Conservation (phyloP, 352 stramenopile species). For the Globisporangium carolinianum region DNA sequence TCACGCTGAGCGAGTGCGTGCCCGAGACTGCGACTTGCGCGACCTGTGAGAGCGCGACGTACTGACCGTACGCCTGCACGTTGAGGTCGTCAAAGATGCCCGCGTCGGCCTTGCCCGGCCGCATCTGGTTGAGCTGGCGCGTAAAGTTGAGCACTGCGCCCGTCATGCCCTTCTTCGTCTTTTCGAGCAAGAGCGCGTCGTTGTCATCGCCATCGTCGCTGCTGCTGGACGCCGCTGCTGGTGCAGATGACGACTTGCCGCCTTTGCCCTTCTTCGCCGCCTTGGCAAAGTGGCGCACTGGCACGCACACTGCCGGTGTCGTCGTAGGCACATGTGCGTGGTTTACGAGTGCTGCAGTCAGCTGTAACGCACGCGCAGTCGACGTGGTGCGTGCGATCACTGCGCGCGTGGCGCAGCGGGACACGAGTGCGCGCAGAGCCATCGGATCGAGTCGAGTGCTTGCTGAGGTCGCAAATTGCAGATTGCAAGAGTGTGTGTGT, state of each 20-base stretch:
- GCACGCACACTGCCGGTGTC: not conserved
- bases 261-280: slow-evolving; percentile 51
- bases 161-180: slow-evolving; percentile 77
- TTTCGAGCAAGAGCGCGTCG: slow-evolving; percentile 31
- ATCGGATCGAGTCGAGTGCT: slow-evolving; percentile 7
- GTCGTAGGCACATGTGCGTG: not conserved
- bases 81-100: slow-evolving; percentile 79
- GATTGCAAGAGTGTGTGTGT: not conserved
- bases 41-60: slow-evolving; percentile 69
- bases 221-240: slow-evolving; percentile 6
- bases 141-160: slow-evolving; percentile 75
- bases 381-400: slow-evolving; percentile 10
- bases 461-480: not conserved
- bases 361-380: not conserved
- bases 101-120: slow-evolving; percentile 65
- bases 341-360: slow-evolving; percentile 9
- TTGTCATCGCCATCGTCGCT: slow-evolving; percentile 3
- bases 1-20: slow-evolving; percentile 56
- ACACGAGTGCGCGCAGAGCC: slow-evolving; percentile 24
- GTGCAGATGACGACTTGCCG: slow-evolving; percentile 16
- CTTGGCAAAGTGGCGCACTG: slow-evolving; percentile 56
- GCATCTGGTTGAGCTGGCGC: slow-evolving; percentile 68
- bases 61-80: slow-evolving; percentile 74
- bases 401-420: slow-evolving; percentile 15
- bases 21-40: slow-evolving; percentile 68